phyloP scores from a whole-genome alignment of 768 basidiomycete genomes.

The Panaeolus papilionaceus region DNA sequence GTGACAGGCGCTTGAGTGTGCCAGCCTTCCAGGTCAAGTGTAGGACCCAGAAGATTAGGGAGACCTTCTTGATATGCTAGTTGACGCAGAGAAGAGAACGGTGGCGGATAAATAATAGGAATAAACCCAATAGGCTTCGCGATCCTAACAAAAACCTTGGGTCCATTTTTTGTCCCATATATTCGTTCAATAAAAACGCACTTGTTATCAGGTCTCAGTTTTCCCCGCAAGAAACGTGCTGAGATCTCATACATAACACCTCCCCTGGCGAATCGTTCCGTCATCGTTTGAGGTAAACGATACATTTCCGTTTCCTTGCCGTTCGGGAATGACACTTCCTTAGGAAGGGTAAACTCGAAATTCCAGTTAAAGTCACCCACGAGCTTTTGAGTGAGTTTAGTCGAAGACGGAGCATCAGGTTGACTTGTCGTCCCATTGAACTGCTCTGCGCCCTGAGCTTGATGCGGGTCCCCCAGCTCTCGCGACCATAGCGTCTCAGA shows the following conservation, averaged over 20 bases:
- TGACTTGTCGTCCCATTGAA: background rate
- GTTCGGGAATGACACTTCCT: conserved; percentile 35
- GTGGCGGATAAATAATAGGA: conserved; percentile 37
- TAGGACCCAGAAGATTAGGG: conserved; percentile 40
- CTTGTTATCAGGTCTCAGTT: conserved; percentile 39
- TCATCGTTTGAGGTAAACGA: conserved; percentile 44
- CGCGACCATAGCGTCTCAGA: conserved; percentile 42
- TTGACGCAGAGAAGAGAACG: conserved; percentile 39
- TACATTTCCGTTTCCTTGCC: conserved; percentile 31
- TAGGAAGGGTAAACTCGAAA: conserved; percentile 46
- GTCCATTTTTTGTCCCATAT: background rate
- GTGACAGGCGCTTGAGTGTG: conserved; percentile 30
- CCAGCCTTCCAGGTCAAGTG: conserved; percentile 49
- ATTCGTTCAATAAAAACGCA: conserved; percentile 21
- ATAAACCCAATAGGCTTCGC: conserved; percentile 38
- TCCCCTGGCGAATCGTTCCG: conserved; percentile 43
- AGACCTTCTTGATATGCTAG: conserved; percentile 41
- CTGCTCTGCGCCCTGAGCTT: background rate
- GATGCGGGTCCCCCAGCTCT: conserved; percentile 36
- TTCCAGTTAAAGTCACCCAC: conserved; percentile 43
- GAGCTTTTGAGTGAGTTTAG: conserved; percentile 35
- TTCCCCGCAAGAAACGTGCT: conserved; percentile 38
- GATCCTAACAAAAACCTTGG: conserved; percentile 30
- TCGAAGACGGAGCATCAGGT: background rate
- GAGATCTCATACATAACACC: conserved; percentile 44